phyloP scores from a whole-genome alignment of 371 early-diverging fungal genomes.

The Coemansia sp. region DNA sequence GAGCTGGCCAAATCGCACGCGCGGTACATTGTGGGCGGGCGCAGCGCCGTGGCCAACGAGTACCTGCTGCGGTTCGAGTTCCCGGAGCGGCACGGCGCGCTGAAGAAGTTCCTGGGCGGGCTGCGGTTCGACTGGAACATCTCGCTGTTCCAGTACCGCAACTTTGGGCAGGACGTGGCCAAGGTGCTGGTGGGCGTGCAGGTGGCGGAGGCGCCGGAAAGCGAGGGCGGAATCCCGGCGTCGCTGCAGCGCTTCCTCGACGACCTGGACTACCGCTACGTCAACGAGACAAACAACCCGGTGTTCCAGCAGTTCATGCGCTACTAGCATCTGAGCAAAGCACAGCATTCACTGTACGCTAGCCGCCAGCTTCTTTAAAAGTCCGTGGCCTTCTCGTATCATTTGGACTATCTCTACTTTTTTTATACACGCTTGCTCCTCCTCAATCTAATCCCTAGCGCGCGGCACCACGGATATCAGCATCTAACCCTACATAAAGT shows the following conservation, averaged over 20 bases:
- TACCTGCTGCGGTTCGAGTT: conserved; percentile 91
- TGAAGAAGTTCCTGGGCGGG: conserved; percentile 77
- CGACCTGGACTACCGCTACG: conserved; percentile 75
- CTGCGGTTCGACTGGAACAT: conserved; percentile 81
- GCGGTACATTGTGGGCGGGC: conserved; percentile 88
- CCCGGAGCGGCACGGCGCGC: conserved; percentile 94
- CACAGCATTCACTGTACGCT: no score
- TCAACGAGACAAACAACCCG: conserved; percentile 88
- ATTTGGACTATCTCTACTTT: no score
- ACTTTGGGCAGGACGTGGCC: conserved; percentile 94
- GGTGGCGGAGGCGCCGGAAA: conserved; percentile 53
- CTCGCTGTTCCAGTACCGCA: conserved; percentile 95
- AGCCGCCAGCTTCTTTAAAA: no score
- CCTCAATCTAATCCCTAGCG: no score
- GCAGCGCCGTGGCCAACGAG: conserved; percentile 74
- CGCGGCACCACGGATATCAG: background rate
- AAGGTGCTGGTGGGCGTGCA: conserved; percentile 92
- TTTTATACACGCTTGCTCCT: no score
- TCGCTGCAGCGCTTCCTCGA: conserved; percentile 68
- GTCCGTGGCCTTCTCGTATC: no score
- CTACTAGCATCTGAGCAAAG: conserved; percentile 5
- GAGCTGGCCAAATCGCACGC: conserved; percentile 96
- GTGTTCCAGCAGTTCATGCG: conserved; percentile 78
- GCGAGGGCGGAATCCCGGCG: conserved; percentile 27
- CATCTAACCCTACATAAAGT: conserved; percentile 51